These are phyloP conservation scores for Aspergillus floridensis DNA, from an alignment of 2,329 filamentous ascomycete genomes.

Conservation along the genomic window DNA sequence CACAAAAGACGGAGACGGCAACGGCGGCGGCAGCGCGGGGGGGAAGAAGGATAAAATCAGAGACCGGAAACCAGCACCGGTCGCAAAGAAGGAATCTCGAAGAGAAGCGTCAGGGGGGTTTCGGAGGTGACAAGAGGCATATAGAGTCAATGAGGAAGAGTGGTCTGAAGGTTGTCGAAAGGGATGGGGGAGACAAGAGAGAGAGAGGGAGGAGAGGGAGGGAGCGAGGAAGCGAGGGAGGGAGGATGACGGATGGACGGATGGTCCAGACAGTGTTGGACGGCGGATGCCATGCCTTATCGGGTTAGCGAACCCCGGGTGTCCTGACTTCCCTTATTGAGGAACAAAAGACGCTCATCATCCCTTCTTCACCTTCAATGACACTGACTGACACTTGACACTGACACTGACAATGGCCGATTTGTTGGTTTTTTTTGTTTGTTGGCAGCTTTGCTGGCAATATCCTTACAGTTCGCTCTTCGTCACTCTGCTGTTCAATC, in stretches of 20 bases:
- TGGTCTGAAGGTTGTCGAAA: not conserved
- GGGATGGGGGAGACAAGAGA: not conserved
- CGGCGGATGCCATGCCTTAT: constrained; percentile 15
- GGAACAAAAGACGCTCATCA: constrained; percentile 4
- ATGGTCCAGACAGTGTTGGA: constrained; percentile 19
- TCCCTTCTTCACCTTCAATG: not conserved
- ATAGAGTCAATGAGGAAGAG: not conserved
- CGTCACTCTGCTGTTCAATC: not conserved
- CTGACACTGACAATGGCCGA: not conserved
- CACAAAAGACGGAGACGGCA: constrained; percentile 12
- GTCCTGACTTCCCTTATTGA: constrained; percentile 9
- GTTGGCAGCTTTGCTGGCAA: not conserved
- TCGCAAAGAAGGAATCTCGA: not conserved
- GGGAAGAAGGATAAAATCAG: constrained; percentile 5
- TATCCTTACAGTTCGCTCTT: not conserved
- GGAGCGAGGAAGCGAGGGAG: not conserved
- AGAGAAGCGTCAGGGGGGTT: too few relatives aligned
- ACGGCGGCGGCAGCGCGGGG: not conserved
- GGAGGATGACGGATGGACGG: constrained; percentile 7
- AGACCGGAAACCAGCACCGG: constrained; percentile 12
- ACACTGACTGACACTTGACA: not conserved
- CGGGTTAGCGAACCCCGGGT: constrained; percentile 14
- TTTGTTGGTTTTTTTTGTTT: not conserved
- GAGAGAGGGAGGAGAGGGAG: not conserved
- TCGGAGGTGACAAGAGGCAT: too few relatives aligned